Evolutionary conservation across 2,329 filamentous ascomycete genomes (phyloP), one percentile per base, ranked within the genome.

Genomic region (Aspergillus sp.): DNA sequence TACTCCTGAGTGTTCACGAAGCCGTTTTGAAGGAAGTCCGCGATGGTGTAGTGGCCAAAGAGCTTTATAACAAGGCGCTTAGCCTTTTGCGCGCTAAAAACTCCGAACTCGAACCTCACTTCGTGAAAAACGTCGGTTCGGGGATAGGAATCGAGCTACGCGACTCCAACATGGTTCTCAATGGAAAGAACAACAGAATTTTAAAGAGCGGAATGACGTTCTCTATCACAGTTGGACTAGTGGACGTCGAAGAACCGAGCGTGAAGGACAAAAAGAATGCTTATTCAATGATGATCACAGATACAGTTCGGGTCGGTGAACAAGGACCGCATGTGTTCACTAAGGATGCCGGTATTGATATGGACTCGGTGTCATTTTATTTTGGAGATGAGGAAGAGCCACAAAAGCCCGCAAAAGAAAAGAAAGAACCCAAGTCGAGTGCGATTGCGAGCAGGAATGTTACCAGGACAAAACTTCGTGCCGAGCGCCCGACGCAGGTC

Each of bases 181-280:
- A 91, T 68, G 89, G 82, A 59, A 99, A 99, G 79, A 98, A 93
- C 72, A 82, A 80, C 27, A 86, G 93, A 51, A 83, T 84, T 5
- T 79, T 99, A 57, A 96, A 93, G 75, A 96, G 98, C 70, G 96
- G 96, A 64, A 99, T 99, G 95, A 99, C 95, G 0, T 82, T 99
- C 12, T 90, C 89, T 68, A 86, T 99, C 66, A 92, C 90, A 33
- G 95, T 93, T 4, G 93, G 93, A 11, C 90, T 99, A 69, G 89
- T 87, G 58, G 93, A 98, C 70, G 85, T 99, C 47, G 88, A 92
- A 69, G 96, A 98, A 70, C 86, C 89, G 11, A 87, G 89, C 59
- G 86, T 92, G 0, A 91, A 96, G 72, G 92, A 96, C 74, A 96
- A 96, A 79, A 90, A 89, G 77, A 91, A 91, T 68, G 84, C 84